A percentile compares a stretch with the other conserved stretches of the same genome.
phyloP scores from a whole-genome alignment of 805 yeast species.

The Debaryomyces maramus region DNA sequence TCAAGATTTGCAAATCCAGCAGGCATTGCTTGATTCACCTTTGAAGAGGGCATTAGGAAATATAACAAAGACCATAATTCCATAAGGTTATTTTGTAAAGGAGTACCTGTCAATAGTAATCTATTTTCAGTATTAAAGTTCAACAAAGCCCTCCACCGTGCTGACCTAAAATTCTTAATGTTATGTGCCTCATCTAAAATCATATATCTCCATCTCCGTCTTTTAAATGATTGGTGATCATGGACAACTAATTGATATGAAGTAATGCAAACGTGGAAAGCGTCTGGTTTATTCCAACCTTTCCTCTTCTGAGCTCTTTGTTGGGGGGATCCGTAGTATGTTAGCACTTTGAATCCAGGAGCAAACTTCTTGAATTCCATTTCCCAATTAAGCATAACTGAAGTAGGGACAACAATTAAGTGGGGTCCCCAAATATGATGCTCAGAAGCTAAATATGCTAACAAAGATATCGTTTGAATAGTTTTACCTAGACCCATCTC shows the following conservation, averaged over 20 bases:
- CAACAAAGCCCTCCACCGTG: constrained; percentile 93
- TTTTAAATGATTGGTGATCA: constrained; percentile 89
- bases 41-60: constrained; percentile 91
- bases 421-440: constrained; percentile 98
- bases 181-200: constrained; percentile 98
- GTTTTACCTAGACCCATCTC: constrained; percentile 99
- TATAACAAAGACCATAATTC: constrained; percentile 95
- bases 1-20: constrained; percentile 95
- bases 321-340: constrained; percentile 95
- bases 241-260: constrained; percentile 97
- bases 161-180: constrained; percentile 92
- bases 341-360: constrained; percentile 93
- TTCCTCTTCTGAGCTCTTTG: constrained; percentile 93
- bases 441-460: constrained; percentile 88
- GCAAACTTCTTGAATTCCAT: constrained; percentile 98
- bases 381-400: constrained; percentile 98
- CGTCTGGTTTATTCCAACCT: constrained; percentile 96
- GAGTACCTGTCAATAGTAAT: constrained; percentile 91
- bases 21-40: constrained; percentile 72
- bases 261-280: constrained; percentile 95
- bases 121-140: constrained; percentile 93
- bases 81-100: constrained; percentile 89
- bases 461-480: constrained; percentile 86
- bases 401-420: constrained; percentile 93
- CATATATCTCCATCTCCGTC: constrained; percentile 96